Percentiles rank a stretch among this genome's conserved stretches.
Evolutionary conservation across 306 rosid species (phyloP).

Genomic region (Delonix regia): DNA sequence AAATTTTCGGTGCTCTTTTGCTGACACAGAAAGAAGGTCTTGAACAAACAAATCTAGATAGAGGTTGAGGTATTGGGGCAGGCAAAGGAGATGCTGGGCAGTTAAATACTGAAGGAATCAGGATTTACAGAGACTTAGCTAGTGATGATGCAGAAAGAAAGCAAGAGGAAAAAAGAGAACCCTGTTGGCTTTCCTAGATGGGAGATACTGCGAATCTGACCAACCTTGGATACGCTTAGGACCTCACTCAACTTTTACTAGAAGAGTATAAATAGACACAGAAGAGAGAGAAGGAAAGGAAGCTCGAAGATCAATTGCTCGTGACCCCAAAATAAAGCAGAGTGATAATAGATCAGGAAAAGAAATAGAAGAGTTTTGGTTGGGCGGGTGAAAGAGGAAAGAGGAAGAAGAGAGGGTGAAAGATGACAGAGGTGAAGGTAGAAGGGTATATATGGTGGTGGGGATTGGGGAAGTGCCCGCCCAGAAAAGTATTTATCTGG

Average conservation of each 20-base stretch:
- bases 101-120: background rate
- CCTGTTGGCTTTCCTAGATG: constrained; percentile 31
- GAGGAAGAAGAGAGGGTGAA: background rate
- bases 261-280: background rate
- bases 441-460: constrained; percentile 34
- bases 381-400: no score
- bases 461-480: constrained; percentile 27
- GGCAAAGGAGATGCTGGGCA: no score
- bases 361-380: background rate
- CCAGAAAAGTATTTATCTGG: constrained; percentile 9
- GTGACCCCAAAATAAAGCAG: background rate
- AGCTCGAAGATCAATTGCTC: background rate
- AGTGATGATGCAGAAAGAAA: background rate
- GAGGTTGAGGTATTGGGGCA: background rate
- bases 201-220: constrained; percentile 21
- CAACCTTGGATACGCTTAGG: constrained; percentile 32
- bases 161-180: background rate
- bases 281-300: background rate
- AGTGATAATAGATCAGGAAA: background rate
- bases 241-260: constrained; percentile 32
- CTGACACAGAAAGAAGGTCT: background rate
- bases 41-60: background rate
- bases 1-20: background rate
- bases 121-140: background rate
- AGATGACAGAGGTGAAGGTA: background rate